Evolutionary conservation across 495 filamentous ascomycete species (phyloP).

Genomic region (Penicillium cataractarum): DNA sequence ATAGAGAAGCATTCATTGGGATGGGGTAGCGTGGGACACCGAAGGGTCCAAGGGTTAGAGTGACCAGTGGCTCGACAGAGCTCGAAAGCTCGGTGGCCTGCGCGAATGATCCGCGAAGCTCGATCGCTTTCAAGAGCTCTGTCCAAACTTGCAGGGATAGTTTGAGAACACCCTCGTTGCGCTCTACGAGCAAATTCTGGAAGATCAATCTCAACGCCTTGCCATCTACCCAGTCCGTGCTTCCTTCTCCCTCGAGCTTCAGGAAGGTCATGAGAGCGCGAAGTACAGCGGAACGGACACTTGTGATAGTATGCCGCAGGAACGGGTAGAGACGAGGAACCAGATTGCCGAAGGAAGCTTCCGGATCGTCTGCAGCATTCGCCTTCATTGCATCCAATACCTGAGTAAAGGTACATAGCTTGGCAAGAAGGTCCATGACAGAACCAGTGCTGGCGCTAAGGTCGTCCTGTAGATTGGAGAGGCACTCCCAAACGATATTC

Average conservation of each 20-base stretch:
- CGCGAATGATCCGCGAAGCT: slow-evolving; percentile 60
- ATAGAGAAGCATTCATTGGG: slow-evolving; percentile 84
- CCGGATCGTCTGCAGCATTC: slow-evolving; percentile 79
- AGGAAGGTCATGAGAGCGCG: slow-evolving; percentile 92
- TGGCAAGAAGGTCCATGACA: slow-evolving; percentile 96
- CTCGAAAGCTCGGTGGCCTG: slow-evolving; percentile 60
- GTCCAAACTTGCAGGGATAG: slow-evolving; percentile 87
- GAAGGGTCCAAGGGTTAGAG: slow-evolving; percentile 83
- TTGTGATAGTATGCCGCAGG: slow-evolving; percentile 94
- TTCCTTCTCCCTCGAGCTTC: slow-evolving; percentile 78
- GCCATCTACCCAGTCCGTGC: slow-evolving; percentile 89
- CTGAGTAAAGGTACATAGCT: slow-evolving; percentile 90
- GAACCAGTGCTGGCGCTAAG: slow-evolving; percentile 95
- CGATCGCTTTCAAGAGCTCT: slow-evolving; percentile 70
- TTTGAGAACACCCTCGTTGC: slow-evolving; percentile 75
- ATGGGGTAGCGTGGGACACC: slow-evolving; percentile 87
- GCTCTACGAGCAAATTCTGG: slow-evolving; percentile 93
- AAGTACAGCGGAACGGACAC: slow-evolving; percentile 88
- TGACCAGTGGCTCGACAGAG: slow-evolving; percentile 75
- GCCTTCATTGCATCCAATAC: slow-evolving; percentile 92
- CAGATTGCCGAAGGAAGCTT: slow-evolving; percentile 85
- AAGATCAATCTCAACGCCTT: slow-evolving; percentile 86
- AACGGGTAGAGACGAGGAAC: slow-evolving; percentile 96
- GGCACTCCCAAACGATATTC: slow-evolving; percentile 94
- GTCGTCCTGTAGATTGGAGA: slow-evolving; percentile 93